phyloP scores from a whole-genome alignment of 2,329 filamentous ascomycete genomes.

The Blumeria graminis region DNA sequence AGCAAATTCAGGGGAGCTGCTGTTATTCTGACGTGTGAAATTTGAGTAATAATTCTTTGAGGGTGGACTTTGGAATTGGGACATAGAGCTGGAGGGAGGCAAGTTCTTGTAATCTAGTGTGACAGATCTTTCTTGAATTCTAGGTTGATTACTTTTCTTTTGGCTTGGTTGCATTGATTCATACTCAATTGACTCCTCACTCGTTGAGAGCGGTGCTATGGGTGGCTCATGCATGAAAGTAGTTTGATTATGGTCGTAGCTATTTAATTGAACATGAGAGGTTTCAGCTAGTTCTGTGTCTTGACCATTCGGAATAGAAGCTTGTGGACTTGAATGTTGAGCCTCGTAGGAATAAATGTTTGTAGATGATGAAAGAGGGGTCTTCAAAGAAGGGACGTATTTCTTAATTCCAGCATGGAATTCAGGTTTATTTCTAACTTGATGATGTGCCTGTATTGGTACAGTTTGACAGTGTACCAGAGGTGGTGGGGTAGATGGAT shows the following conservation, averaged over 20 bases:
- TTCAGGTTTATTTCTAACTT: conserved; percentile 19
- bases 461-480: conserved; percentile 21
- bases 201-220: conserved; percentile 29
- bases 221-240: conserved; percentile 29
- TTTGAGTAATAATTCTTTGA: conserved; percentile 28
- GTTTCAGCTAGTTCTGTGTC: conserved; percentile 3
- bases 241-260: conserved; percentile 24
- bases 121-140: too few species aligned
- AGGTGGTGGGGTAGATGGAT: conserved; percentile 20
- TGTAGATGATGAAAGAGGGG: conserved; percentile 17
- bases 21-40: conserved; percentile 21
- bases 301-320: conserved; percentile 30
- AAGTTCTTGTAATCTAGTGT: conserved; percentile 7
- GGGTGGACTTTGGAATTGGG: conserved; percentile 26
- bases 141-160: too few species aligned
- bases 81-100: conserved; percentile 19
- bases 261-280: conserved; percentile 16
- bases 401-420: conserved; percentile 7
- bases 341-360: conserved; percentile 29
- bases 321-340: conserved; percentile 39
- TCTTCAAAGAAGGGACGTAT: conserved; percentile 7
- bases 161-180: conserved; percentile 12
- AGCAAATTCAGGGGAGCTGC: conserved; percentile 17
- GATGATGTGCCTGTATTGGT: conserved; percentile 14
- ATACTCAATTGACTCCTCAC: conserved; percentile 37